Percentiles rank a stretch among this genome's conserved stretches.
These are phyloP conservation scores for Mitragyna speciosa DNA, from an alignment of 257 asterid species.

Conservation along the genomic window DNA sequence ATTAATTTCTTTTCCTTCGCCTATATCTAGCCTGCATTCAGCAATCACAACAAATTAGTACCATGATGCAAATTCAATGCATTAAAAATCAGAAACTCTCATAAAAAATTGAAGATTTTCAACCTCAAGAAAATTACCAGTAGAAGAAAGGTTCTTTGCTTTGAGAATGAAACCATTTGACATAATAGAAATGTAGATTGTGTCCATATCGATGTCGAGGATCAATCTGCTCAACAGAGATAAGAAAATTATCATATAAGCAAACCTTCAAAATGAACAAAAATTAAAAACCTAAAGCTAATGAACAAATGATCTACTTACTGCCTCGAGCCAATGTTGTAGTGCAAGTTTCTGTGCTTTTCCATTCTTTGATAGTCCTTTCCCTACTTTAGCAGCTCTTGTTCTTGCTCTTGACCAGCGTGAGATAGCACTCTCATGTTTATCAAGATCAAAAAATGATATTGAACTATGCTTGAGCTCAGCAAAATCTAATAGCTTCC, in stretches of 20 bases:
- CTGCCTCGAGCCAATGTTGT: slow-evolving; percentile 99
- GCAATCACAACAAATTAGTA: slow-evolving; percentile 17
- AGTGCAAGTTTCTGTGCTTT: slow-evolving; percentile 92
- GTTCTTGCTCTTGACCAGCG: slow-evolving; percentile 96
- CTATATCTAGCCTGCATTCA: slow-evolving; percentile 75
- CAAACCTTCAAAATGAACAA: background rate
- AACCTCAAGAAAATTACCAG: slow-evolving; percentile 50
- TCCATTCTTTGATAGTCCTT: slow-evolving; percentile 78
- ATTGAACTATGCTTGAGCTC: slow-evolving; percentile 90
- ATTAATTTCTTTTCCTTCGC: slow-evolving; percentile 88
- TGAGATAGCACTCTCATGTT: slow-evolving; percentile 84
- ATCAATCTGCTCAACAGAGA: slow-evolving; percentile 59
- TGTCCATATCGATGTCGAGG: slow-evolving; percentile 98
- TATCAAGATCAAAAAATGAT: slow-evolving; percentile 81
- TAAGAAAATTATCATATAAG: slow-evolving; percentile 23
- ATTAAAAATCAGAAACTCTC: background rate
- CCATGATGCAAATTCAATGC: background rate
- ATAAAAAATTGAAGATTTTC: background rate
- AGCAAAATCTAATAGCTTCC: slow-evolving; percentile 89
- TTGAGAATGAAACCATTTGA: slow-evolving; percentile 77
- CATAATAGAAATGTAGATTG: slow-evolving; percentile 83
- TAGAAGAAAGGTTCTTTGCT: slow-evolving; percentile 95
- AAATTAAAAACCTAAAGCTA: background rate
- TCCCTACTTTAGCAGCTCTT: slow-evolving; percentile 97
- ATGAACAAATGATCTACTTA: slow-evolving; percentile 32